Evolutionary conservation across 2,329 filamentous ascomycete genomes (phyloP).

Genomic region (Paramyrothecium sp.): DNA sequence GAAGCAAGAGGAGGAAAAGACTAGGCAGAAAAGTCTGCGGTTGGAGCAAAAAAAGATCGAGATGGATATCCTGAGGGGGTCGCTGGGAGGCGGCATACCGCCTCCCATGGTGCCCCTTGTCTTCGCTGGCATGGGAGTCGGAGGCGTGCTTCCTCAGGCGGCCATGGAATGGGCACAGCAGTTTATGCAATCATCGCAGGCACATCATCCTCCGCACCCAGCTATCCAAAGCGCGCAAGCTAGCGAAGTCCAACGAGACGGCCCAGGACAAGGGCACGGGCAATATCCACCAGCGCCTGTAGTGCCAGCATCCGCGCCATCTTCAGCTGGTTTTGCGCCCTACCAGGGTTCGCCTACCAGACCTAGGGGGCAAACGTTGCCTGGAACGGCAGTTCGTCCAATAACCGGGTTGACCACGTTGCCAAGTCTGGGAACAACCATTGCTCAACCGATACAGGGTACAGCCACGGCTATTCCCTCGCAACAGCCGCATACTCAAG

Average conservation of each 20-base stretch:
- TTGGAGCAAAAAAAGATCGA: slow-evolving; percentile 73
- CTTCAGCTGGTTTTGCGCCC: slow-evolving; percentile 36
- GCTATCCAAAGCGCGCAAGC: slow-evolving; percentile 48
- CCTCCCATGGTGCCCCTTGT: slow-evolving; percentile 73
- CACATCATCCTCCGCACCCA: slow-evolving; percentile 49
- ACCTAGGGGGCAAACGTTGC: slow-evolving; percentile 48
- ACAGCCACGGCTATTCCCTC: slow-evolving; percentile 30
- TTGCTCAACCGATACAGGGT: slow-evolving; percentile 31
- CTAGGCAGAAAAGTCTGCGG: slow-evolving; percentile 61
- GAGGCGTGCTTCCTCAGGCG: slow-evolving; percentile 58
- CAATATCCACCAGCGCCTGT: slow-evolving; percentile 37
- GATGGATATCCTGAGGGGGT: slow-evolving; percentile 69
- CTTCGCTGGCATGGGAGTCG: slow-evolving; percentile 66
- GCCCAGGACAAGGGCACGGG: slow-evolving; percentile 39
- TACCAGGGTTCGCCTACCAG: slow-evolving; percentile 51
- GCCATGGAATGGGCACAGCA: slow-evolving; percentile 69
- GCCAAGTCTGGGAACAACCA: slow-evolving; percentile 44
- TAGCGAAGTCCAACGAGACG: slow-evolving; percentile 56
- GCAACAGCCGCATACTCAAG: slow-evolving; percentile 44
- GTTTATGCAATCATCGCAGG: slow-evolving; percentile 52
- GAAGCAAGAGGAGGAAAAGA: slow-evolving; percentile 73
- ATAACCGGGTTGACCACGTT: slow-evolving; percentile 34
- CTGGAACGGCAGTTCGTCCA: slow-evolving; percentile 36
- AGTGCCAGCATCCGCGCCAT: slow-evolving; percentile 28
- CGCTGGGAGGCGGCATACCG: slow-evolving; percentile 67